Conservation (phyloP, 345 rosid species). For the Laguncularia racemosa region DNA sequence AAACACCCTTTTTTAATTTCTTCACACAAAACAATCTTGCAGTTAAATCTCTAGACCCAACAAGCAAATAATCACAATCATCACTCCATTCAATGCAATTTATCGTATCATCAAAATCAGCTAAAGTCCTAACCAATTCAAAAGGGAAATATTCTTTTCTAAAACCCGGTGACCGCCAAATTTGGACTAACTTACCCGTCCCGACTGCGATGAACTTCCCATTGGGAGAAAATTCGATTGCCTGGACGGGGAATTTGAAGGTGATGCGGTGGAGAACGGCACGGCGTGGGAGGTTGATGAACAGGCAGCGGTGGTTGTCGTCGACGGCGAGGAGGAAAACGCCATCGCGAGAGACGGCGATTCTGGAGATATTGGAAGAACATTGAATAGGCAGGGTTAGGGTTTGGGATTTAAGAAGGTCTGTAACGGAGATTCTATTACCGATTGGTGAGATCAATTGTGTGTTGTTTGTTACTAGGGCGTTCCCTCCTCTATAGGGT, state of each 20-base stretch:
- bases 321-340: conserved; percentile 71
- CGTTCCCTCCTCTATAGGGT: conserved; percentile 89
- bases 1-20: conserved; percentile 36
- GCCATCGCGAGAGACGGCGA: conserved; percentile 79
- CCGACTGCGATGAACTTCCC: conserved; percentile 75
- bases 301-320: conserved; percentile 65
- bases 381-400: conserved; percentile 55
- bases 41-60: conserved; percentile 80
- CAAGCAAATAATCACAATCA: conserved; percentile 68
- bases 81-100: conserved; percentile 66
- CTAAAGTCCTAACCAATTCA: conserved; percentile 64
- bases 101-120: conserved; percentile 65
- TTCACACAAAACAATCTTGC: conserved; percentile 67
- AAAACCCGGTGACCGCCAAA: conserved; percentile 85
- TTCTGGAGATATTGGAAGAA: conserved; percentile 61
- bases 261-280: conserved; percentile 62
- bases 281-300: conserved; percentile 70
- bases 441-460: conserved; percentile 80
- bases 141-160: conserved; percentile 65
- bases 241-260: conserved; percentile 49
- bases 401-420: conserved; percentile 74
- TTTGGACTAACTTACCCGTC: conserved; percentile 67
- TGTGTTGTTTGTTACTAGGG: conserved; percentile 46
- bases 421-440: conserved; percentile 82
- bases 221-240: conserved; percentile 65